Evolutionary conservation across 176 grass and related monocot genomes (phyloP).

Genomic region (Typha latifolia): DNA sequence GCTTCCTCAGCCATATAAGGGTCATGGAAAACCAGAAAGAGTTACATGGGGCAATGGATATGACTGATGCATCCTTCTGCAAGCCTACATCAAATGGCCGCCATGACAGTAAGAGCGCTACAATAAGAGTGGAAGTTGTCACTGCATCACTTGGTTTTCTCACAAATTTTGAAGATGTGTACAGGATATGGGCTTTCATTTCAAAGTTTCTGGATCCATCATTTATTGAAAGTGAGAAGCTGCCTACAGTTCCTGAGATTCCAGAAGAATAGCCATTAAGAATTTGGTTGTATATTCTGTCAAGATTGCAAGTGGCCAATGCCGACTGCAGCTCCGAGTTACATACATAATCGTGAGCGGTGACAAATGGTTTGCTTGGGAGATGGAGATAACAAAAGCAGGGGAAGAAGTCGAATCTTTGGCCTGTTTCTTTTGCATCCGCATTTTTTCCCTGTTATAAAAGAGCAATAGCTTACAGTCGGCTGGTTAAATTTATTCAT

Average conservation of each 20-base stretch:
- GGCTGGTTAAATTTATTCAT: conserved; percentile 69
- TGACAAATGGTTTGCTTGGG: neutral
- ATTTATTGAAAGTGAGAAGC: conserved; percentile 67
- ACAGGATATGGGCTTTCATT: conserved; percentile 84
- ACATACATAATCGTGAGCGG: conserved; percentile 24
- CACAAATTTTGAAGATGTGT: conserved; percentile 96
- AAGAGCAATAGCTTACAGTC: conserved; percentile 31
- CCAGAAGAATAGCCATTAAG: conserved; percentile 38
- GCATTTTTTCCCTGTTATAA: conserved; percentile 25
- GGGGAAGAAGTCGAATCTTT: conserved; percentile 33
- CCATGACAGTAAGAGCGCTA: conserved; percentile 50
- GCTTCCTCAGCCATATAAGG: conserved; percentile 86
- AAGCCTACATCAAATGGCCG: conserved; percentile 39
- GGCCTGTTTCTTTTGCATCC: conserved; percentile 34
- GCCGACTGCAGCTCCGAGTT: neutral
- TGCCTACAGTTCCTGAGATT: conserved; percentile 67
- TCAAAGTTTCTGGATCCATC: conserved; percentile 76
- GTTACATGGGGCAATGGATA: conserved; percentile 37
- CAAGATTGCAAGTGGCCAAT: too few species aligned
- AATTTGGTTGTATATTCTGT: neutral
- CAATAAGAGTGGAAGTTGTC: conserved; percentile 59
- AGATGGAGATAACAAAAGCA: conserved; percentile 6
- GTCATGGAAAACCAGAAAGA: conserved; percentile 51
- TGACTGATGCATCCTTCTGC: conserved; percentile 42
- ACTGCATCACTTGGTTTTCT: conserved; percentile 96